phyloP scores from a whole-genome alignment of 768 basidiomycete species.

The Xerocomus spinulosus region DNA sequence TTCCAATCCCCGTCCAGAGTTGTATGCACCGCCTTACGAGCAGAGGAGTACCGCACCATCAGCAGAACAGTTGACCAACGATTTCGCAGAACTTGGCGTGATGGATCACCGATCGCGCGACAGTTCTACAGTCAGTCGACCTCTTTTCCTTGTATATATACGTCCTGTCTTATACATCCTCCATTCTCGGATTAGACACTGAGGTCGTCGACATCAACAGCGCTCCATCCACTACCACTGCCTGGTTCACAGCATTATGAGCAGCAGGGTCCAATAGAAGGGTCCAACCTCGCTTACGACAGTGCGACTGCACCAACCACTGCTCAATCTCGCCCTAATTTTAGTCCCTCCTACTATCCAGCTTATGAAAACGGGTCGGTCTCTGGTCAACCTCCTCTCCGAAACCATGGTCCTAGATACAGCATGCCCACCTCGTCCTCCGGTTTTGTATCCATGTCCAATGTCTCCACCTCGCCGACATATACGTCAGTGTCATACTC shows the following conservation, averaged over 20 bases:
- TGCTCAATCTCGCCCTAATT: conserved; percentile 31
- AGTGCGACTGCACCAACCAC: conserved; percentile 34
- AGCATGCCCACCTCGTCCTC: conserved; percentile 64
- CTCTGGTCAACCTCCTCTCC: conserved; percentile 27
- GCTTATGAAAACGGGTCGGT: conserved; percentile 39
- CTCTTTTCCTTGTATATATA: background rate
- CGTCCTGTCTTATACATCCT: conserved; percentile 11
- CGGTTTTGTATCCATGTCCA: conserved; percentile 59
- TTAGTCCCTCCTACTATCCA: conserved; percentile 40
- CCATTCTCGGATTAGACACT: conserved; percentile 35
- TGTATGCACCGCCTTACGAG: conserved; percentile 76
- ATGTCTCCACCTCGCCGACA: conserved; percentile 30
- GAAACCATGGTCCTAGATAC: conserved; percentile 53
- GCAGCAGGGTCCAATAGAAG: conserved; percentile 31
- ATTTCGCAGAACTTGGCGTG: conserved; percentile 64
- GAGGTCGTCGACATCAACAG: conserved; percentile 34
- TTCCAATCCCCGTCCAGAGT: conserved; percentile 60
- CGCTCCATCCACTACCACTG: conserved; percentile 32
- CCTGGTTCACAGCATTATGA: conserved; percentile 39
- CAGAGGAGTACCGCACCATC: conserved; percentile 38
- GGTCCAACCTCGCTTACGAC: conserved; percentile 37
- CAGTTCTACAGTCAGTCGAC: conserved; percentile 51
- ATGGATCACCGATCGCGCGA: conserved; percentile 49
- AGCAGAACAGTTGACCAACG: conserved; percentile 54
- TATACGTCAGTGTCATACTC: conserved; percentile 36